Percentiles rank a stretch among this genome's conserved stretches.
Evolutionary conservation across 495 filamentous ascomycete genomes (phyloP).

Genomic region (Barbatosphaeria neglecta): DNA sequence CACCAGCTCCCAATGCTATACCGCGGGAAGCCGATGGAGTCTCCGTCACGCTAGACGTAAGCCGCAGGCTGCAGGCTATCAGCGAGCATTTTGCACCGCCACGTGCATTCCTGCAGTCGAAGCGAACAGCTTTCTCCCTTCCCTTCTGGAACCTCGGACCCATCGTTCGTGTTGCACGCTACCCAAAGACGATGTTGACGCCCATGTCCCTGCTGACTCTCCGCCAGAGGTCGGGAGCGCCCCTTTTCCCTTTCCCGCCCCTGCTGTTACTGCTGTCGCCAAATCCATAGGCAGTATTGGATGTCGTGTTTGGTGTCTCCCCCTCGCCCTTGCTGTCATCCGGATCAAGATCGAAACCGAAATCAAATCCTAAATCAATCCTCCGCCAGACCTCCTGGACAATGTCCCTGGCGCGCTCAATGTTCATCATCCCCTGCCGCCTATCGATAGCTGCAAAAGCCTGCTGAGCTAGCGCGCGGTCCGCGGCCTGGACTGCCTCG

Average conservation of each 20-base stretch:
- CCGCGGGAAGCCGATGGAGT: background rate
- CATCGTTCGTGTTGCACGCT: conserved; percentile 9
- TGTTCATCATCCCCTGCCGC: conserved; percentile 52
- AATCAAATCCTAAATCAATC: too few relatives aligned
- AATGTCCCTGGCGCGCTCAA: conserved; percentile 44
- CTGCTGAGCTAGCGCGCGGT: conserved; percentile 29
- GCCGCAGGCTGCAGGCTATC: background rate
- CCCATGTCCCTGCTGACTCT: conserved; percentile 38
- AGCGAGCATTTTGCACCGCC: too few relatives aligned
- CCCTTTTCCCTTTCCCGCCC: background rate
- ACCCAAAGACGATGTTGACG: conserved; percentile 45
- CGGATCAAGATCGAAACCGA: too few relatives aligned
- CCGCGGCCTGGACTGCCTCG: conserved; percentile 33
- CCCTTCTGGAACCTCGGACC: background rate
- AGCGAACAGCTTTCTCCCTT: background rate
- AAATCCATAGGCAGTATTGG: too few relatives aligned
- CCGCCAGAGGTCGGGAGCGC: conserved; percentile 31
- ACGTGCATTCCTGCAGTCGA: too few relatives aligned
- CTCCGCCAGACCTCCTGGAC: conserved; percentile 46
- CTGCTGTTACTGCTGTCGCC: background rate
- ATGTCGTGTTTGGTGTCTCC: too few relatives aligned
- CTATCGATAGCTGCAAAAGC: conserved; percentile 38
- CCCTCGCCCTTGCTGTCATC: conserved; percentile 18
- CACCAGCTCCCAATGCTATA: too few relatives aligned
- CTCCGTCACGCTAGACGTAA: background rate